Percentiles rank a stretch among this genome's conserved stretches.
These are phyloP conservation scores for Apiotrichum montevideense DNA, from an alignment of 1,284 basidiomycete species.

Conservation along the genomic window DNA sequence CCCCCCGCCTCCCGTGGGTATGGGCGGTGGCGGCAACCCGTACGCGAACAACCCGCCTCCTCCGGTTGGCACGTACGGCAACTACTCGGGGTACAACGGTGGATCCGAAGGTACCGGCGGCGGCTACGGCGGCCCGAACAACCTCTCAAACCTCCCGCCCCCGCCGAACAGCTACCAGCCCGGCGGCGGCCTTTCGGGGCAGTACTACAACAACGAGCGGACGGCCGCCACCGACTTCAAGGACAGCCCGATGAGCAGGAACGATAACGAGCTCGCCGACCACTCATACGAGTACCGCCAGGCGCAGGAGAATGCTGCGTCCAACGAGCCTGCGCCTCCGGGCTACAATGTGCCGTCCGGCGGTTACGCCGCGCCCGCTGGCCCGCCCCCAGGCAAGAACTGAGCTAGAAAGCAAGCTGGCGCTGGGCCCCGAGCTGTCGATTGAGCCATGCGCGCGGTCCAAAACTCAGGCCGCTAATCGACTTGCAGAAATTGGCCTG, in stretches of 20 bases:
- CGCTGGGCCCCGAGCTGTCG: too few species aligned
- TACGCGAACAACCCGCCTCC: conserved; percentile 33
- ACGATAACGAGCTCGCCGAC: conserved; percentile 1
- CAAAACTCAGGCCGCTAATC: too few species aligned
- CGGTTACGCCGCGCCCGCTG: conserved; percentile 28
- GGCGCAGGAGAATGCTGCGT: conserved; percentile 26
- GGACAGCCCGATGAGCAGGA: background rate
- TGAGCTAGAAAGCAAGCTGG: background rate
- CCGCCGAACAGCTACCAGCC: conserved; percentile 37
- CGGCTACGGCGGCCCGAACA: background rate
- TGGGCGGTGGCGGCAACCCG: background rate
- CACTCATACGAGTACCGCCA: conserved; percentile 41
- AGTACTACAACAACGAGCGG: conserved; percentile 20
- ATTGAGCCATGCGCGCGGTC: too few species aligned
- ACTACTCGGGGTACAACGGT: conserved; percentile 17
- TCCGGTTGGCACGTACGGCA: conserved; percentile 6
- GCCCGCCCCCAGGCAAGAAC: conserved; percentile 24
- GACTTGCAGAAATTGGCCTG: too few species aligned
- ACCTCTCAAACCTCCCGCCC: background rate
- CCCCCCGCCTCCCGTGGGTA: conserved; percentile 20
- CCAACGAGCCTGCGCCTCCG: background rate
- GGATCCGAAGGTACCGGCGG: conserved; percentile 7
- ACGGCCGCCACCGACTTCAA: background rate
- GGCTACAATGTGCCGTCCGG: conserved; percentile 4
- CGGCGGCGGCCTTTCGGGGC: conserved; percentile 19